Conservation (phyloP, 1,139 yeast genomes). For the Saccharomyces hybrid region DNA sequence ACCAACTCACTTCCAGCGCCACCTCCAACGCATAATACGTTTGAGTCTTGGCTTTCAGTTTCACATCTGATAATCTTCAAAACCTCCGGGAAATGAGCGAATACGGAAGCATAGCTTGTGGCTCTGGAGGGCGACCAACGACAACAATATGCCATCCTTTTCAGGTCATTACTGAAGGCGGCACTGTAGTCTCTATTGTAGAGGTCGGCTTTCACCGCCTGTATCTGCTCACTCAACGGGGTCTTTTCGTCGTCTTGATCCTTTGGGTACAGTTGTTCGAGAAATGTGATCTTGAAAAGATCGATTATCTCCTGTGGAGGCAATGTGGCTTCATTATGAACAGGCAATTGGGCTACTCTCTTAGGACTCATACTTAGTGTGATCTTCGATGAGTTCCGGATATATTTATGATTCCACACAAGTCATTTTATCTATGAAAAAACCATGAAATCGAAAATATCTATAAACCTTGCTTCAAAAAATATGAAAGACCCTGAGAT, state of each 20-base stretch:
- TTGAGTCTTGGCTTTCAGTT: slow-evolving; percentile 13
- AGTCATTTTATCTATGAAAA: no score
- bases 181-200: slow-evolving; percentile 59
- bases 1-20: slow-evolving; percentile 85
- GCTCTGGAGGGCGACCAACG: slow-evolving; percentile 87
- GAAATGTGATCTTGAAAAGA: slow-evolving; percentile 43
- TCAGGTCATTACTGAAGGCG: slow-evolving; percentile 59
- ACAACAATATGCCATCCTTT: slow-evolving; percentile 68
- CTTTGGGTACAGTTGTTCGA: slow-evolving; percentile 34
- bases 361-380: not conserved
- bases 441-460: not conserved
- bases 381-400: not conserved
- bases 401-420: no score
- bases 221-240: slow-evolving; percentile 39
- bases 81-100: slow-evolving; percentile 43
- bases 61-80: slow-evolving; percentile 31
- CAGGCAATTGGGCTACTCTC: slow-evolving; percentile 16
- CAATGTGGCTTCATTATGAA: slow-evolving; percentile 20
- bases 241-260: slow-evolving; percentile 31
- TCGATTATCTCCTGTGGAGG: slow-evolving; percentile 40
- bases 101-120: slow-evolving; percentile 60
- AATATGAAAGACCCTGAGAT: not conserved
- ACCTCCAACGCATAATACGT: slow-evolving; percentile 67
- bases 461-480: not conserved
- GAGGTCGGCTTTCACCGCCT: slow-evolving; percentile 59